phyloP scores from a whole-genome alignment of 208 protist genomes.

The Vickermania ingenoplastis region DNA sequence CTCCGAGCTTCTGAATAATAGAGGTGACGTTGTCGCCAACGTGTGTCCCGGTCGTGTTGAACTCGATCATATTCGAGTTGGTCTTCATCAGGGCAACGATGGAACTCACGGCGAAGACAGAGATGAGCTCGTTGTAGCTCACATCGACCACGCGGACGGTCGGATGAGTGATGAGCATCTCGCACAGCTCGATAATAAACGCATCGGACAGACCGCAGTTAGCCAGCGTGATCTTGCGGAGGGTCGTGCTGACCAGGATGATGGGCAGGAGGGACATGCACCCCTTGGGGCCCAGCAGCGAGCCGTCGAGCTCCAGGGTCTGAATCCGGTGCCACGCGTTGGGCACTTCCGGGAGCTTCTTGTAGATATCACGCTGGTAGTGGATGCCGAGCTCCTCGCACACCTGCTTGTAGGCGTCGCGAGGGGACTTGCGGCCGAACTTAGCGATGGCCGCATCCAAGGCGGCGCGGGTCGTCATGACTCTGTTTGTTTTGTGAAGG shows the following conservation, averaged over 20 bases:
- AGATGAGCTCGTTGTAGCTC: conserved; percentile 62
- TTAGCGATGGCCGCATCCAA: conserved; percentile 53
- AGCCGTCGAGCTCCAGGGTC: conserved; percentile 40
- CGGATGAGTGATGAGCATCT: conserved; percentile 51
- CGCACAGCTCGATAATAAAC: conserved; percentile 42
- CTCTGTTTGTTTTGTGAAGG: no score
- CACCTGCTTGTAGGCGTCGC: conserved; percentile 59
- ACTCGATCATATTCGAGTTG: conserved; percentile 71
- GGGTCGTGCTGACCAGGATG: conserved; percentile 50
- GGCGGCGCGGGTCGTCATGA: conserved; percentile 63
- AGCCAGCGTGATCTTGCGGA: conserved; percentile 51
- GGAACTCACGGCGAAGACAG: conserved; percentile 50
- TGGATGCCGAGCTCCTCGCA: conserved; percentile 63
- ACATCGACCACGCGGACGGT: conserved; percentile 64
- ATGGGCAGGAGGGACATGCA: conserved; percentile 72
- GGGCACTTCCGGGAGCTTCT: conserved; percentile 41
- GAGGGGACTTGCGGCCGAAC: conserved; percentile 68
- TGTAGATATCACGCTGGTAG: conserved; percentile 43
- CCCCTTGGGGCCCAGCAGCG: conserved; percentile 52
- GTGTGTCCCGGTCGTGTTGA: conserved; percentile 55
- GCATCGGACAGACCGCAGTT: conserved; percentile 63
- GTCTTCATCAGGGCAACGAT: conserved; percentile 54
- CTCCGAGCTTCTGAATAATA: conserved; percentile 51
- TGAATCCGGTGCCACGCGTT: conserved; percentile 57
- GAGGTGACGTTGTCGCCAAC: conserved; percentile 55